phyloP scores from a whole-genome alignment of 805 yeast genomes.

The Yamadazyma insecticola region DNA sequence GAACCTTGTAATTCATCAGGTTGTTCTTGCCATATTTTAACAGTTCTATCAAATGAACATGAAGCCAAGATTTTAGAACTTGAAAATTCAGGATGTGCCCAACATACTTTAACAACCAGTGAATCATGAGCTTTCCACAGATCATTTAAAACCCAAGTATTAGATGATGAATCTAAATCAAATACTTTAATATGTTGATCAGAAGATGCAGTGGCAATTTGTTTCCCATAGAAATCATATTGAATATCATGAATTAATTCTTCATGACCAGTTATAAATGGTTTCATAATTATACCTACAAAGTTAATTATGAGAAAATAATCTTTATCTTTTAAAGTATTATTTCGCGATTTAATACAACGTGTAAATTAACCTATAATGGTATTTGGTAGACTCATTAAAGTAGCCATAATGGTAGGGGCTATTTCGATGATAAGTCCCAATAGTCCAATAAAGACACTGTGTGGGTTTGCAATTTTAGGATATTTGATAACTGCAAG shows the following conservation, averaged over 20 bases:
- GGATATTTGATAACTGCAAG: conserved; percentile 60
- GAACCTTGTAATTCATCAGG: conserved; percentile 68
- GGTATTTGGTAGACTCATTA: no score
- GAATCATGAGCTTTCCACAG: conserved; percentile 96
- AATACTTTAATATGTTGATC: conserved; percentile 93
- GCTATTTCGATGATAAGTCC: conserved; percentile 23
- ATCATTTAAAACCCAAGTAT: conserved; percentile 81
- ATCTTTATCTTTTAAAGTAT: no score
- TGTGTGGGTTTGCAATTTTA: conserved; percentile 60
- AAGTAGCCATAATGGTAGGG: conserved; percentile 11
- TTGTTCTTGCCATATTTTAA: conserved; percentile 88
- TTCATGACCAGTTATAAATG: conserved; percentile 87
- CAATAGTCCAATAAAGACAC: conserved; percentile 50
- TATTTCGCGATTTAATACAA: no score
- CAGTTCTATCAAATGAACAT: conserved; percentile 85
- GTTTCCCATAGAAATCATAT: conserved; percentile 89
- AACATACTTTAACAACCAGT: conserved; percentile 71
- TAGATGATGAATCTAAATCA: conserved; percentile 60
- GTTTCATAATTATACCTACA: conserved; percentile 42
- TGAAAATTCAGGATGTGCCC: conserved; percentile 90
- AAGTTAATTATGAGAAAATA: no score
- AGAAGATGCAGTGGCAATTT: conserved; percentile 90
- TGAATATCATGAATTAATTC: conserved; percentile 87
- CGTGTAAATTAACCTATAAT: no score
- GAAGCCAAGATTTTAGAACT: conserved; percentile 78